phyloP scores from a whole-genome alignment of 768 basidiomycete species.

The Wakefieldia striispora region DNA sequence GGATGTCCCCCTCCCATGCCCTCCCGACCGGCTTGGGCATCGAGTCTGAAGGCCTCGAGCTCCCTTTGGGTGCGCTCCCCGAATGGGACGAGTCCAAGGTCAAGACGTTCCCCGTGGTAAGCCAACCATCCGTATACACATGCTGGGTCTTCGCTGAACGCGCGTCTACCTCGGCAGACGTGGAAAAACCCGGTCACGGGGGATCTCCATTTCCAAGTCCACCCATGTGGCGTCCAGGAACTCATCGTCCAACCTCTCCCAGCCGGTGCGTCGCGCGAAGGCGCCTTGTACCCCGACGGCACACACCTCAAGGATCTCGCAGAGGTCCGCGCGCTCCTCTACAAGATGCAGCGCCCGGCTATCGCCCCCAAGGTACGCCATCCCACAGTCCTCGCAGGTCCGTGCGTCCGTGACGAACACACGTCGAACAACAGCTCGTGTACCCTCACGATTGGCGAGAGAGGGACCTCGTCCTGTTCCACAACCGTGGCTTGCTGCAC shows the following conservation, averaged over 20 bases:
- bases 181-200: conserved; percentile 94
- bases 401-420: too few species aligned
- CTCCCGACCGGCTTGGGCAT: conserved; percentile 81
- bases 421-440: conserved; percentile 58
- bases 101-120: conserved; percentile 67
- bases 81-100: conserved; percentile 77
- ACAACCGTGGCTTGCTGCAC: conserved; percentile 70
- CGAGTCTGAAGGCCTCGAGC: conserved; percentile 73
- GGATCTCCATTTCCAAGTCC: conserved; percentile 84
- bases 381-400: too few species aligned
- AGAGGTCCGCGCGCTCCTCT: conserved; percentile 69
- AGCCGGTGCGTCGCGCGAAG: conserved; percentile 50
- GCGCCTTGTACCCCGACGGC: conserved; percentile 81
- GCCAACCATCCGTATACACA: conserved; percentile 12
- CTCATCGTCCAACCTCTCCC: conserved; percentile 76
- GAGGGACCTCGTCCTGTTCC: conserved; percentile 65
- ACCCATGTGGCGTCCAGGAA: conserved; percentile 72
- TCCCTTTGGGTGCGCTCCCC: conserved; percentile 65
- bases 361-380: conserved; percentile 71
- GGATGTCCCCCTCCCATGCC: conserved; percentile 81
- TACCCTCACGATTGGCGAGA: conserved; percentile 88
- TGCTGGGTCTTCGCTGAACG: conserved; percentile 1
- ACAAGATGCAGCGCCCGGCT: conserved; percentile 86
- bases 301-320: conserved; percentile 70
- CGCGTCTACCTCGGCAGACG: conserved; percentile 39